These are phyloP conservation scores for Ogataea philodendri DNA, from an alignment of 805 yeast species.

Conservation along the genomic window DNA sequence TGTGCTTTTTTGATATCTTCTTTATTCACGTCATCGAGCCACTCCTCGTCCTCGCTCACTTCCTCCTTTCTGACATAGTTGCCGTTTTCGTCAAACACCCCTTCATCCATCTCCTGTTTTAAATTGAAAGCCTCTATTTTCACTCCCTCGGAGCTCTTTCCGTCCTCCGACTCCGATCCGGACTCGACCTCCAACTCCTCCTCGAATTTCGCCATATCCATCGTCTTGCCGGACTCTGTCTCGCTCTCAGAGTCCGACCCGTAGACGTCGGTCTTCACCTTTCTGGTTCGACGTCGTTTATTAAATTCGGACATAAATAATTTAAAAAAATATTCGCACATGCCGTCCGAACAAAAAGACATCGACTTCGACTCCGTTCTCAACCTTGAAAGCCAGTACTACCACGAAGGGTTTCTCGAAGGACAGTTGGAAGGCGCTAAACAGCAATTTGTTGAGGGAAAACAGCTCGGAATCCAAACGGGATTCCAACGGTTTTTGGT, in stretches of 20 bases:
- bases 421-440: constrained; percentile 62
- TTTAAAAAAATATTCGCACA: constrained; percentile 8
- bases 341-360: constrained; percentile 31
- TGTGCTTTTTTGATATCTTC: constrained; percentile 28
- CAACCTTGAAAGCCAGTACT: constrained; percentile 60
- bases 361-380: constrained; percentile 56
- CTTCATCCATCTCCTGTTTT: constrained; percentile 54
- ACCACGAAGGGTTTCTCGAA: constrained; percentile 66
- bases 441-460: constrained; percentile 71
- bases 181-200: constrained; percentile 16
- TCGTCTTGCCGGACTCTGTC: constrained; percentile 22
- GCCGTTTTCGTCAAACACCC: constrained; percentile 60
- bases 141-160: constrained; percentile 25
- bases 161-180: constrained; percentile 11
- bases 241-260: constrained; percentile 23
- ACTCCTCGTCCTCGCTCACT: constrained; percentile 29
- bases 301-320: constrained; percentile 19
- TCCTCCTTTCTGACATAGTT: constrained; percentile 43
- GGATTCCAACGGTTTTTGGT: constrained; percentile 69
- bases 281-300: constrained; percentile 10
- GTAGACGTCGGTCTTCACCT: constrained; percentile 18
- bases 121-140: constrained; percentile 64
- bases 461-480: constrained; percentile 78
- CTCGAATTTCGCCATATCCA: constrained; percentile 41
- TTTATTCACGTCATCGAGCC: constrained; percentile 24